Evolutionary conservation across 768 basidiomycete genomes (phyloP), one percentile per base, ranked within the genome.

Genomic region (Sistotremastrum suecicum): DNA sequence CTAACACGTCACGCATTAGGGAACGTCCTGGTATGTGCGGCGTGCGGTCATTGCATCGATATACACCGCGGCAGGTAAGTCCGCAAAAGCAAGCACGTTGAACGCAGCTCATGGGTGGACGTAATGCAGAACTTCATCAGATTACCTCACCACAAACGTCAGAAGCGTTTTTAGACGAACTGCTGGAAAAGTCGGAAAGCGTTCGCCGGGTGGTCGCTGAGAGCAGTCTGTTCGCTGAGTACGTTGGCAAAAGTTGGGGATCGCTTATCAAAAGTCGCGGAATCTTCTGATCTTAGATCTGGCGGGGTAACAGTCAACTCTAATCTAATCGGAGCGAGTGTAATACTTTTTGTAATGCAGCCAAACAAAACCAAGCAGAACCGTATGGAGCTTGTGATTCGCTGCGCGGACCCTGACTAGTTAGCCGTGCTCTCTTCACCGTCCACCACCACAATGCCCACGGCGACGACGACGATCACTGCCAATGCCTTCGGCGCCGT

Each of bases 21-120:
- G 45, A 87, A 85, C 62, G 76, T 43, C 72, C 5, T 89, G 86
- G 86, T 87, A 87, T 58, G 63, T 77, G 5, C 72, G 67, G 34
- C 68, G 87, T 34, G 75, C 72, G 0, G 72, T 81, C 1, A 54
- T 88, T 32, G 76, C 81, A 5, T 68, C 72, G 1, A 63, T 83
- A 9, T 90, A 89, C 53, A 67, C 74, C 9, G 77, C 80, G n/a
- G 75, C 83, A 50, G 80, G 80, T 78, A 48, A 35, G 65, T 44
- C 6, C 7, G 28, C 41, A 34, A 12, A 37, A 11, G 12, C 10
- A n/a, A 39, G 31, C 10, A 20, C 36, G 35, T 5, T 37, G 6
- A 10, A 33, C 36, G 36, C 3, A 39, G n/a, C 37, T 12, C 39
- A 9, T 8, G 30, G 33, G 31, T 5, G 36, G 36, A 34, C 28